Evolutionary conservation across 2,329 filamentous ascomycete species (phyloP).

Genomic region (Colletotrichum liaoningense): DNA sequence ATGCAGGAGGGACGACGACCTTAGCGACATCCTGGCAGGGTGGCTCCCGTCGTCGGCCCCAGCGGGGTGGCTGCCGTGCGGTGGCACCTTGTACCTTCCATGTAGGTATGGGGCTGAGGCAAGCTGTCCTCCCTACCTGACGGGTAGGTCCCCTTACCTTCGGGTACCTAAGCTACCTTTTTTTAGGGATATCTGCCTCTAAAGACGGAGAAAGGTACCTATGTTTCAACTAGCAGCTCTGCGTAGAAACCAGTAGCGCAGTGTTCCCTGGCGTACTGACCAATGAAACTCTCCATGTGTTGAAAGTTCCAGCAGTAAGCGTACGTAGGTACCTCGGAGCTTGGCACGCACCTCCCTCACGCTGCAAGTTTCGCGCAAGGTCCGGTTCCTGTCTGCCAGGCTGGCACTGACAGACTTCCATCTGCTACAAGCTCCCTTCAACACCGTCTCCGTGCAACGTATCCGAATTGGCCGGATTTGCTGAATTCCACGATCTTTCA

Average conservation of each 20-base stretch:
- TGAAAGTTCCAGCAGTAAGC: conserved; percentile 8
- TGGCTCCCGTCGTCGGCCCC: neutral
- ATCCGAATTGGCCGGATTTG: conserved; percentile 22
- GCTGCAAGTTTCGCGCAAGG: conserved; percentile 31
- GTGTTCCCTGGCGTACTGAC: neutral
- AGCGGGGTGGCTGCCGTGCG: conserved; percentile 13
- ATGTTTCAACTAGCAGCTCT: neutral
- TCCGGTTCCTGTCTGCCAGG: conserved; percentile 15
- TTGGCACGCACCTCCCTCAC: conserved; percentile 30
- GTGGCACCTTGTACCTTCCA: neutral
- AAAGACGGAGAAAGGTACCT: neutral
- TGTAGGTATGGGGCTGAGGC: neutral
- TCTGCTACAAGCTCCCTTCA: conserved; percentile 8
- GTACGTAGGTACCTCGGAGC: conserved; percentile 25
- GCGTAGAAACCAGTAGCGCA: neutral
- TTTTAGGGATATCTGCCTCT: neutral
- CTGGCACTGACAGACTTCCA: conserved; percentile 21
- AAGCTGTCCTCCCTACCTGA: neutral
- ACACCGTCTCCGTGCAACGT: conserved; percentile 25
- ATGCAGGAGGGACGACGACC: neutral
- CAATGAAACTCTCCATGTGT: conserved; percentile 10
- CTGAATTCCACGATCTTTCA: conserved; percentile 15
- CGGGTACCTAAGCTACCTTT: neutral
- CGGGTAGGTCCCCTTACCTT: neutral
- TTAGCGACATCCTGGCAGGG: neutral